Conservation (phyloP, 768 basidiomycete genomes). For the Dioszegia aurantiaca region DNA sequence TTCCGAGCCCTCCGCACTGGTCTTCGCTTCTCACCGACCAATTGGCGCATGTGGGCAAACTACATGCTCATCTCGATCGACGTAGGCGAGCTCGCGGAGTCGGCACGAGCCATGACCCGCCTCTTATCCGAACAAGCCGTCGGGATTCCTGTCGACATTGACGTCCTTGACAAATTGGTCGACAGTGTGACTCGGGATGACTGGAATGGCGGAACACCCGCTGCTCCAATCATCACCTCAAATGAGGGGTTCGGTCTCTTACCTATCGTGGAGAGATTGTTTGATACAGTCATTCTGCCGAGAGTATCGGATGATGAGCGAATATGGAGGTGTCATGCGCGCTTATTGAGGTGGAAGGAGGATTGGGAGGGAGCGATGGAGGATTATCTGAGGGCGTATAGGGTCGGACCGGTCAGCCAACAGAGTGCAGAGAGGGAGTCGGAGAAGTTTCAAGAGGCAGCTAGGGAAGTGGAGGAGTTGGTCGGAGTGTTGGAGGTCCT, state of each 20-base stretch:
- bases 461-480: conserved; percentile 74
- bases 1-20: conserved; percentile 91
- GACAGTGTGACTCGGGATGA: conserved; percentile 70
- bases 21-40: conserved; percentile 75
- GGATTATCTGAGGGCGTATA: conserved; percentile 81
- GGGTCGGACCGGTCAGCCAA: conserved; percentile 61
- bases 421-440: conserved; percentile 68
- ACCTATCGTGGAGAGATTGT: conserved; percentile 66
- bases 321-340: conserved; percentile 78
- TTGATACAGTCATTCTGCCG: conserved; percentile 76
- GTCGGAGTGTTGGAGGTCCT: conserved; percentile 79
- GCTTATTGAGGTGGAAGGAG: conserved; percentile 69
- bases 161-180: conserved; percentile 84
- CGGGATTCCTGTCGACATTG: conserved; percentile 69
- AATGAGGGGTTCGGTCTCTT: conserved; percentile 69
- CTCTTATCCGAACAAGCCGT: conserved; percentile 64
- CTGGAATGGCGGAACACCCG: conserved; percentile 29
- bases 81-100: conserved; percentile 86
- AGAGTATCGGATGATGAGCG: conserved; percentile 68
- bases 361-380: conserved; percentile 75
- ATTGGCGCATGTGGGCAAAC: conserved; percentile 98
- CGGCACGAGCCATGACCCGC: conserved; percentile 74
- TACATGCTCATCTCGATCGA: conserved; percentile 92
- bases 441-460: conserved; percentile 70
- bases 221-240: conserved; percentile 53